A percentile compares a stretch with the other conserved stretches of the same genome.
These are phyloP conservation scores for Phytophthora syringae DNA, from an alignment of 352 stramenopile species.

Conservation along the genomic window DNA sequence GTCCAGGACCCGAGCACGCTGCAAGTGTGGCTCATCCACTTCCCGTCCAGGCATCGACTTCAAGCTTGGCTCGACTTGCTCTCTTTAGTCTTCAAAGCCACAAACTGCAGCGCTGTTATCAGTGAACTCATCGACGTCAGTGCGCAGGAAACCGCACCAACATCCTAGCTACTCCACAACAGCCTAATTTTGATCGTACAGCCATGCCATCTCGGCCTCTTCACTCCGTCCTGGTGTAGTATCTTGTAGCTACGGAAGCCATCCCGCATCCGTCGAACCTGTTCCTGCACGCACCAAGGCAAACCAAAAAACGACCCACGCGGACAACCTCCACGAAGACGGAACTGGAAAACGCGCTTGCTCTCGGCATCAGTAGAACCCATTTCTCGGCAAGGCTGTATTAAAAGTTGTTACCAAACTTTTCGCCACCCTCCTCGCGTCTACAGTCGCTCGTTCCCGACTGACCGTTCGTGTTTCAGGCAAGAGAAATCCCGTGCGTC, in stretches of 20 bases:
- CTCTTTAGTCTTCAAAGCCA: conserved; percentile 41
- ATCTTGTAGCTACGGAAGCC: background rate
- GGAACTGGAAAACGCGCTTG: conserved; percentile 39
- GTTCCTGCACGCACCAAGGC: conserved; percentile 34
- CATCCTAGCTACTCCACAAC: conserved; percentile 4
- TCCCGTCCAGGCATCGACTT: conserved; percentile 47
- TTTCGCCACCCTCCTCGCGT: conserved; percentile 44
- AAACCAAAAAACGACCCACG: conserved; percentile 29
- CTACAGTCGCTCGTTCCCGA: conserved; percentile 50
- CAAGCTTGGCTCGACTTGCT: conserved; percentile 54
- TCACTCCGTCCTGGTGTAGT: background rate
- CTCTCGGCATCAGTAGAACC: conserved; percentile 66
- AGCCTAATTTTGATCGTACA: background rate
- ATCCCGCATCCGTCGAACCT: conserved; percentile 3
- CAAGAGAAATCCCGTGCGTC: conserved; percentile 31
- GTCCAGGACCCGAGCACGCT: conserved; percentile 56
- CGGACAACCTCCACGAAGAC: conserved; percentile 19
- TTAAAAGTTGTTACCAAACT: conserved; percentile 73
- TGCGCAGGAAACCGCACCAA: conserved; percentile 1
- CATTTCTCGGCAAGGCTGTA: conserved; percentile 82
- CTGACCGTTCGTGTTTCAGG: conserved; percentile 38
- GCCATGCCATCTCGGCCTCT: background rate
- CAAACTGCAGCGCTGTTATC: conserved; percentile 43
- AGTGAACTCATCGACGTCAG: conserved; percentile 43
- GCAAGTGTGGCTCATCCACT: conserved; percentile 77